Base-by-base conservation (phyloP, 345 rosid species). In the Rhizophora apiculata region DNA sequence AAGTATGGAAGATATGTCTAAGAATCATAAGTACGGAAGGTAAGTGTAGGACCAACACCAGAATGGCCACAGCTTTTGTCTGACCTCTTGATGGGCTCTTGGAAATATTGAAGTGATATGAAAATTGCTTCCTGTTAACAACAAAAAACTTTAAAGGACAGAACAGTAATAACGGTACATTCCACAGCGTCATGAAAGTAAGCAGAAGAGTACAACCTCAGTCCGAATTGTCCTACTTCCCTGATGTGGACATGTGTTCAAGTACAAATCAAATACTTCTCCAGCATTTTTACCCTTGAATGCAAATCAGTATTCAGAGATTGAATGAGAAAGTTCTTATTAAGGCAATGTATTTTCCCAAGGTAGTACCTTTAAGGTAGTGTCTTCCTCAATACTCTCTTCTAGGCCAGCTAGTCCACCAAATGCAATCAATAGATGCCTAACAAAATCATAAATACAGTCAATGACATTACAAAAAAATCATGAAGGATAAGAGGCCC, bases 381-480 rank as follows among this genome's bases (percentile, higher is more conserved):
- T 71, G 73, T 93, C 97, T 78, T 80, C 91, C 79, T 88, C 92
- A 58, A 83, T 81, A 65, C 96, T 65, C 81, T 91, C 96, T 77
- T 93, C 98, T 71, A 91, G 78, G 68, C 98, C 96, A 78, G 97
- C 93, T 61, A 89, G 98, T 68, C 98, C 96, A 53, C 98, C 98
- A 75, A 93, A 93, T 72, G 97, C 94, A 83, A 93, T 85, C 80
- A 93, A 72, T 51, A 93, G 74, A 79, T 93, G 98, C 84, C 98
- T 91, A 75, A 32, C 26, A 68, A 61, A 58, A 60, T 65, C 32
- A 60, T 32, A 31, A 8, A 58, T 2, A 51, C 21, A 10, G n/a
- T 37, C 24, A 60, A 57, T 46, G 26, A 39, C 65, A 52, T 65
- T 21, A 5, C 6, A n/a, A 9, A 10, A 30, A 56, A 63, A 69